These are phyloP conservation scores for Tricholoma sp. DNA, from an alignment of 768 basidiomycete genomes.

Conservation along the genomic window DNA sequence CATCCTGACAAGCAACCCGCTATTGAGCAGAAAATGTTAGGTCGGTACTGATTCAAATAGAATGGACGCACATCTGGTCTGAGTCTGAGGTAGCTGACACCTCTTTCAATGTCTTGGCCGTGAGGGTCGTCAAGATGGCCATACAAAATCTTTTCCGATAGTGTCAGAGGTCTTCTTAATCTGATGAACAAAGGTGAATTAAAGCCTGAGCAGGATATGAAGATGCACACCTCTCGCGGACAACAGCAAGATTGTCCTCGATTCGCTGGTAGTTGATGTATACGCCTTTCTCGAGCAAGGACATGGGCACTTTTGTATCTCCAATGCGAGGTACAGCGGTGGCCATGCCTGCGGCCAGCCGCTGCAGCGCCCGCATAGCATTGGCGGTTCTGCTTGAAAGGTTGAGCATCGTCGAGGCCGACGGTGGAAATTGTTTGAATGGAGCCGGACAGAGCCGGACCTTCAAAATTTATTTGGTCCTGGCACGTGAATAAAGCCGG, in stretches of 20 bases:
- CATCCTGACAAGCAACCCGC: slow-evolving; percentile 91
- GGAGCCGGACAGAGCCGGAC: slow-evolving; percentile 31
- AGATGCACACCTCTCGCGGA: slow-evolving; percentile 67
- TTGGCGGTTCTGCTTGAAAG: slow-evolving; percentile 48
- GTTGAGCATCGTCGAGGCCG: slow-evolving; percentile 54
- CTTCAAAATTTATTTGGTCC: slow-evolving; percentile 33
- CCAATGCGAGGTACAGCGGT: slow-evolving; percentile 77
- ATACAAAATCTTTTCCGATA: slow-evolving; percentile 97
- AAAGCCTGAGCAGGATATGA: neutral
- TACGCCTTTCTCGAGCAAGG: slow-evolving; percentile 72
- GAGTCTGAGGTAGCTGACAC: slow-evolving; percentile 93
- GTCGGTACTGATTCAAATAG: neutral
- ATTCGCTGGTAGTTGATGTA: slow-evolving; percentile 97
- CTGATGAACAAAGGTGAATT: slow-evolving; percentile 35
- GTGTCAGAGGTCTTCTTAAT: slow-evolving; percentile 82
- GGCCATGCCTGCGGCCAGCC: slow-evolving; percentile 68
- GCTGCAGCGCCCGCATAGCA: slow-evolving; percentile 48
- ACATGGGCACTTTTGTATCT: slow-evolving; percentile 88
- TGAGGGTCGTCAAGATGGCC: slow-evolving; percentile 96
- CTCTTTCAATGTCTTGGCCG: slow-evolving; percentile 86
- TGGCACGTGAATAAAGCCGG: slow-evolving; percentile 35
- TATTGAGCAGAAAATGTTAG: slow-evolving; percentile 22
- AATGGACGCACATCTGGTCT: slow-evolving; percentile 82
- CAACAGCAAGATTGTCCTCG: slow-evolving; percentile 90
- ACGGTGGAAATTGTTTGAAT: slow-evolving; percentile 15